Base-by-base conservation (phyloP, 306 rosid genomes). In the cucumber (Cucumis sativus) region DNA sequence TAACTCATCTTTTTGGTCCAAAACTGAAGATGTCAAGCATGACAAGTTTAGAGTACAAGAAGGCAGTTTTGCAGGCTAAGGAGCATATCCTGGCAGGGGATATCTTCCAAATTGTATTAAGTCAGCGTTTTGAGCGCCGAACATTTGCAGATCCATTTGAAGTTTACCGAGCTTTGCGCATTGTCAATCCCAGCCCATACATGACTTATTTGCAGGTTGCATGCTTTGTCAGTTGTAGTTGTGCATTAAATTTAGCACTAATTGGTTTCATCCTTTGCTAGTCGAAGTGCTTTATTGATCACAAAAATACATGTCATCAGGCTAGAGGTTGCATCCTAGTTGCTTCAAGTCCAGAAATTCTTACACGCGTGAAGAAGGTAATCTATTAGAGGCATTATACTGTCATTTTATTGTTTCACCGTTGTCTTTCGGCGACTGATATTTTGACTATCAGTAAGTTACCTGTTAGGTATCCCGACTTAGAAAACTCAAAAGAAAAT, bases 101-200 rank as follows among this genome's bases (percentile, higher is more conserved):
- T 78, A 92, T 95, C 78, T 95, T 95, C 85, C 99, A 95, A 84
- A 89, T 95, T 78, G 99, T 95, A 62, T 82, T 92, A 77, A 95
- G 99, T 77, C 99, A 92, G 85, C 91, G 97, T 37, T 95, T 92
- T 85, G 97, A 95, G 83, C 89, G 92, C 65, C 83, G 97, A 75
- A 95, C 99, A 39, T 95, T 90, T 87, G 97, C 99, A n/a, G 99
- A 95, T 78, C 99, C 99, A 17, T 95, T 95, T 61, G 99, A 95
- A 87, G 83, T 95, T 61, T 95, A 95, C 81, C 86, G 99, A 84
- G 97, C 99, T 20, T 77, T 95, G 82, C 86, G 99, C 80, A 87
- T 95, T 72, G 97, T 95, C 70, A 95, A 95, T 83, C 99, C 98
- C 33, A 95, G 99, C 80, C 99, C 99, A 9, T 95, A 89, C 37